Conservation (phyloP, 2,329 filamentous ascomycete species). For the Aspergillus arachidicola region DNA sequence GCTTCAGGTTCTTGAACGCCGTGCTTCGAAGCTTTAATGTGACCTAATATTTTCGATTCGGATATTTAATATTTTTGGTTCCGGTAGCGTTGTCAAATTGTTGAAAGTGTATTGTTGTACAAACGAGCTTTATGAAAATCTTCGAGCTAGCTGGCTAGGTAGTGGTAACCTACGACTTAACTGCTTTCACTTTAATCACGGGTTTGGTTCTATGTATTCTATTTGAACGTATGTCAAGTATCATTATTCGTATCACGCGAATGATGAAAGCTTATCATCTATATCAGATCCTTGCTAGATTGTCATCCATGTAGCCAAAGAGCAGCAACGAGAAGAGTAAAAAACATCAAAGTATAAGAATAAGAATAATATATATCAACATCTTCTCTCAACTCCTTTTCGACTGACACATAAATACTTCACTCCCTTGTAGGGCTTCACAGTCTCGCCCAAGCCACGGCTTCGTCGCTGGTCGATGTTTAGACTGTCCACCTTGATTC, state of each 20-base stretch:
- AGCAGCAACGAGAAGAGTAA: background rate
- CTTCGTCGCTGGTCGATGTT: constrained; percentile 75
- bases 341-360: background rate
- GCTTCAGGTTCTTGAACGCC: constrained; percentile 37
- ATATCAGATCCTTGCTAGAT: constrained; percentile 7
- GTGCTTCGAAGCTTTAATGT: constrained; percentile 33
- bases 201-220: background rate
- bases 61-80: background rate
- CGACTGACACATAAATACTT: constrained; percentile 84
- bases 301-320: constrained; percentile 4
- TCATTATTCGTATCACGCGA: constrained; percentile 13
- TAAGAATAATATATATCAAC: constrained; percentile 7
- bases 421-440: constrained; percentile 96
- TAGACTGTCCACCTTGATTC: constrained; percentile 64
- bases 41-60: background rate
- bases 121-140: background rate
- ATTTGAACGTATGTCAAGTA: constrained; percentile 4
- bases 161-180: background rate
- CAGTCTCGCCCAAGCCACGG: constrained; percentile 78
- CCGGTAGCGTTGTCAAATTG: background rate
- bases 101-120: background rate
- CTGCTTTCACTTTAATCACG: background rate
- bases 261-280: constrained; percentile 10
- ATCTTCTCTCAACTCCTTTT: constrained; percentile 53
- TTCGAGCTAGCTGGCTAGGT: background rate